Percentiles rank a stretch among this genome's conserved stretches.
phyloP scores from a whole-genome alignment of 2,329 filamentous ascomycete genomes.

The Penicillium sp. region DNA sequence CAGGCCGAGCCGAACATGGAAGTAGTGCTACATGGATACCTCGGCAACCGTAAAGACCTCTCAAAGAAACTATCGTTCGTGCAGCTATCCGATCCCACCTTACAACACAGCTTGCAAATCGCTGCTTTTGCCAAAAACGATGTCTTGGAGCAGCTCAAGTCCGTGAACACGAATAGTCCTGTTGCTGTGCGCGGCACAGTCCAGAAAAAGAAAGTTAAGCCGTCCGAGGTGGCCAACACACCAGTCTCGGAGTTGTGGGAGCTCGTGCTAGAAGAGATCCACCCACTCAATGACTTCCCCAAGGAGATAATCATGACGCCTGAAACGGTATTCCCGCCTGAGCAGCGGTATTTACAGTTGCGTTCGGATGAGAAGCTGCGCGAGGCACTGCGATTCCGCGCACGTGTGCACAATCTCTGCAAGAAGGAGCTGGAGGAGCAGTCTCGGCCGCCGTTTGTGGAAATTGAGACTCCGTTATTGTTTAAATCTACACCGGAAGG shows the following conservation, averaged over 20 bases:
- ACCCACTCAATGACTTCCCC: slow-evolving; percentile 70
- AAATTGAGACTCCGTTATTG: slow-evolving; percentile 88
- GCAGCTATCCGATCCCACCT: slow-evolving; percentile 51
- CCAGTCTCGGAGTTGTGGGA: slow-evolving; percentile 51
- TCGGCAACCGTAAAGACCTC: slow-evolving; percentile 66
- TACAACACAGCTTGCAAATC: slow-evolving; percentile 50
- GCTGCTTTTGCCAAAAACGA: slow-evolving; percentile 45
- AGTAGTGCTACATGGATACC: slow-evolving; percentile 67
- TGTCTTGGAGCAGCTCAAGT: slow-evolving; percentile 44
- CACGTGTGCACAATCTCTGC: slow-evolving; percentile 56
- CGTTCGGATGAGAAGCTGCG: slow-evolving; percentile 69
- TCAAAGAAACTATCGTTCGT: slow-evolving; percentile 71
- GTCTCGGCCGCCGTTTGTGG: slow-evolving; percentile 58
- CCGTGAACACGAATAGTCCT: slow-evolving; percentile 52
- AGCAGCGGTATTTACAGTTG: slow-evolving; percentile 79
- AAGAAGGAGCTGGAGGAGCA: slow-evolving; percentile 54
- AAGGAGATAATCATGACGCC: slow-evolving; percentile 73
- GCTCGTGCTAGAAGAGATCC: slow-evolving; percentile 61
- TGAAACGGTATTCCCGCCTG: slow-evolving; percentile 70
- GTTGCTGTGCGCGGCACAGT: slow-evolving; percentile 55
- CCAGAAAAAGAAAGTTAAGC: slow-evolving; percentile 39
- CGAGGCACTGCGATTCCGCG: slow-evolving; percentile 69
- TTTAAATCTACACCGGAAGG: slow-evolving; percentile 99
- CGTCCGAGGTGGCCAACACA: slow-evolving; percentile 26
- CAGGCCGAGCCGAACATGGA: slow-evolving; percentile 35